Base-by-base conservation (phyloP, 2,329 filamentous ascomycete species). In the Aspergillus clavatus region DNA sequence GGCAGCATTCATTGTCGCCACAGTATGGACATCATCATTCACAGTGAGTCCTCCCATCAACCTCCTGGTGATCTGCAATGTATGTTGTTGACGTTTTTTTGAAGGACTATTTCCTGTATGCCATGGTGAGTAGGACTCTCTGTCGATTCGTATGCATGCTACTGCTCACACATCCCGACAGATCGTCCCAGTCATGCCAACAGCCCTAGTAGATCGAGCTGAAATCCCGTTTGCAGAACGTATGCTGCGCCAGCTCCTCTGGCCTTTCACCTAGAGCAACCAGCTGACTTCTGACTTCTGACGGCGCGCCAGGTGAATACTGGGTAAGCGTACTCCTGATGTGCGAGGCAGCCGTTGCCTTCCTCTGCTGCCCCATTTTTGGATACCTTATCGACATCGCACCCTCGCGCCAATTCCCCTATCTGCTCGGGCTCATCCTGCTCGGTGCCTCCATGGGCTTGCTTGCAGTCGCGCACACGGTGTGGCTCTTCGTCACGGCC, bases 1-100 rank as follows among this genome's bases (percentile, higher is more conserved):
- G 42, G 78, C 76, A 2, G 55, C 73, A 37, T 83, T 84, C 66
- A 81, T 83, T 51, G 60, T 81, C 29, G 62, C 71, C 5, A 82
- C 79, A 2, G 77, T 83, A n/a, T 62, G 60, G 60, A 60, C 54
- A 36, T 62, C 60, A 11, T 58, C 50, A 8, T 62, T 62, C 42
- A 61, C 60, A 11, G 59, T 62, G 52, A n/a, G 54, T 52, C 10
- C 18, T n/a, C n/a, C n/a, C n/a, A 24, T 26, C 2, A 16, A 12
- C n/a, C 19, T 22, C 5, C 3, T 7, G 10, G 26, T 14, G 16
- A 12, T 21, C 26, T 11, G 4, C 16, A 21, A 29, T 7, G 38
- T 38, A 42, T 7, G 16, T 11, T 26, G 24, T 22, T 40, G 24
- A 12, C 27, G 7, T 11, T 8, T 18, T 29, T 4, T 24, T 31